These are phyloP conservation scores for Paraconiothyrium sp. DNA, from an alignment of 2,329 filamentous ascomycete genomes.

Conservation along the genomic window DNA sequence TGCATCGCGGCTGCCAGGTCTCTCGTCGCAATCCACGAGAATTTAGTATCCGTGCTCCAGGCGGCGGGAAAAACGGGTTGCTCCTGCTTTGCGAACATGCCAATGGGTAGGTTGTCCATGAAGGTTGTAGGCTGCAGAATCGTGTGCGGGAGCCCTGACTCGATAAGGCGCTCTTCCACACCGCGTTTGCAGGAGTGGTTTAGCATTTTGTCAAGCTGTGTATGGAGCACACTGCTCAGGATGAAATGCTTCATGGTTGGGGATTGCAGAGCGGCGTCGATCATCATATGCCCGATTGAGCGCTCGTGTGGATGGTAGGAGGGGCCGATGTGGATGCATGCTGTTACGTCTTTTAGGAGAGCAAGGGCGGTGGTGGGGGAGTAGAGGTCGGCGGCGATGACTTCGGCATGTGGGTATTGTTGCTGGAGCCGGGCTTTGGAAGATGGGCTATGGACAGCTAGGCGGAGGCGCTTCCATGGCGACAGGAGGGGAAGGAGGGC, in stretches of 20 bases:
- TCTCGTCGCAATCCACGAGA: constrained; percentile 35
- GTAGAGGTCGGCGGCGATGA: constrained; percentile 43
- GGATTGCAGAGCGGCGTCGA: constrained; percentile 46
- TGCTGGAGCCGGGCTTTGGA: constrained; percentile 38
- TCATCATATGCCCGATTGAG: constrained; percentile 47
- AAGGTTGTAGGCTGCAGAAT: constrained; percentile 49
- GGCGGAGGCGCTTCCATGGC: constrained; percentile 44
- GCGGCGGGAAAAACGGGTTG: constrained; percentile 28
- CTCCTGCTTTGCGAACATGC: constrained; percentile 28
- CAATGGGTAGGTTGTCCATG: constrained; percentile 43
- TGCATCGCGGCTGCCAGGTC: constrained; percentile 39
- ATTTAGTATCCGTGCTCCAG: constrained; percentile 31
- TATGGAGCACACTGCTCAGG: constrained; percentile 45
- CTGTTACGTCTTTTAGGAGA: constrained; percentile 42
- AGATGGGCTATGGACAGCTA: constrained; percentile 40
- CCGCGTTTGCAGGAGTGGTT: constrained; percentile 50
- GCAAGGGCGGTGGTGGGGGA: constrained; percentile 26
- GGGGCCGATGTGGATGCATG: constrained; percentile 47
- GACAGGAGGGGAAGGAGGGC: constrained; percentile 48
- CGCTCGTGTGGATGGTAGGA: constrained; percentile 48
- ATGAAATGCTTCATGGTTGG: constrained; percentile 48
- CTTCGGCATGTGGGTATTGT: constrained; percentile 45
- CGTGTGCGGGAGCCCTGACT: constrained; percentile 45
- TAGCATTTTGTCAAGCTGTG: constrained; percentile 46
- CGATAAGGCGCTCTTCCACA: constrained; percentile 49